Percentiles rank a stretch among this genome's conserved stretches.
Conservation (phyloP, 345 rosid genomes). For the thale cress (Arabidopsis thaliana) region TAIR10.1 NC_003075.7:5173501-5174000, state of each 20-base stretch:
- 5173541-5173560: conserved; percentile 20
- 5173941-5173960: background rate
- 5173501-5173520: background rate
- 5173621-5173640: background rate
- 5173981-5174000: no score
- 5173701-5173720: background rate
- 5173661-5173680: background rate
- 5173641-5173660: background rate
- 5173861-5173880: no score
- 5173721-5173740: no score
- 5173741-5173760: no score
- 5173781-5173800: background rate
- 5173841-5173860: no score
- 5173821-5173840: background rate
- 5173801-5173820: background rate
- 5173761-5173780: no score
- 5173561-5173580: background rate
- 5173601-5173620: background rate
- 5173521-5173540: no score
- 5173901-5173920: no score
- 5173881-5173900: no score
- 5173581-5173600: conserved; percentile 15
- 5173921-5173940: background rate
- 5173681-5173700: background rate
- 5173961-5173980: background rate